A percentile compares a stretch with the other conserved stretches of the same genome.
These are phyloP conservation scores for Stentor roeselii DNA, from an alignment of 73 alveolate genomes.

Conservation along the genomic window DNA sequence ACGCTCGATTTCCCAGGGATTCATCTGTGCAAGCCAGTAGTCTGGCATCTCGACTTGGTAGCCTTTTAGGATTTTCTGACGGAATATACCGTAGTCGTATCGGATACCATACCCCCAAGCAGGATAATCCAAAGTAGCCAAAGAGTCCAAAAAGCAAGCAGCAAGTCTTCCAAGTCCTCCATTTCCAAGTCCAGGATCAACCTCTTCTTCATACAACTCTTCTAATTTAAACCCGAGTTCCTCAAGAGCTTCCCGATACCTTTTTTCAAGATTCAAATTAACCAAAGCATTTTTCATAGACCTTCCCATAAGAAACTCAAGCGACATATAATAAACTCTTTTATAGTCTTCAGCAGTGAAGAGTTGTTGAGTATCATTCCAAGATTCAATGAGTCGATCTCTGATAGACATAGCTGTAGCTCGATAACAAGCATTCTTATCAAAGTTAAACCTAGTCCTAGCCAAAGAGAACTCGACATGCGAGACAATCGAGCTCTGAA, in stretches of 20 bases:
- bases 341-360: slow-evolving; percentile 30
- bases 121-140: slow-evolving; percentile 97
- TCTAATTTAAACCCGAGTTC: slow-evolving; percentile 78
- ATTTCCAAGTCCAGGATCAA: slow-evolving; percentile 99
- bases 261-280: slow-evolving; percentile 84
- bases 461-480: slow-evolving; percentile 85
- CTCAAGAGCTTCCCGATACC: slow-evolving; percentile 65
- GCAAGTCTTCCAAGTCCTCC: slow-evolving; percentile 99
- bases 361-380: slow-evolving; percentile 88
- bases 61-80: slow-evolving; percentile 93
- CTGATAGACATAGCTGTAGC: slow-evolving; percentile 95
- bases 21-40: slow-evolving; percentile 95
- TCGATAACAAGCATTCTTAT: slow-evolving; percentile 71
- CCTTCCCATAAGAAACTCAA: slow-evolving; percentile 97
- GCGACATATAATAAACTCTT: slow-evolving; percentile 90
- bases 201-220: slow-evolving; percentile 95
- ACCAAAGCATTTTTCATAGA: slow-evolving; percentile 94
- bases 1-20: slow-evolving; percentile 99
- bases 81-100: slow-evolving; percentile 99
- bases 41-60: slow-evolving; percentile 98
- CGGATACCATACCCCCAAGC: slow-evolving; percentile 99
- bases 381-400: slow-evolving; percentile 93
- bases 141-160: slow-evolving; percentile 98
- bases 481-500: background rate
- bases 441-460: slow-evolving; percentile 79